phyloP scores from a whole-genome alignment of 2,329 filamentous ascomycete genomes.

The Xylariaceae sp. region DNA sequence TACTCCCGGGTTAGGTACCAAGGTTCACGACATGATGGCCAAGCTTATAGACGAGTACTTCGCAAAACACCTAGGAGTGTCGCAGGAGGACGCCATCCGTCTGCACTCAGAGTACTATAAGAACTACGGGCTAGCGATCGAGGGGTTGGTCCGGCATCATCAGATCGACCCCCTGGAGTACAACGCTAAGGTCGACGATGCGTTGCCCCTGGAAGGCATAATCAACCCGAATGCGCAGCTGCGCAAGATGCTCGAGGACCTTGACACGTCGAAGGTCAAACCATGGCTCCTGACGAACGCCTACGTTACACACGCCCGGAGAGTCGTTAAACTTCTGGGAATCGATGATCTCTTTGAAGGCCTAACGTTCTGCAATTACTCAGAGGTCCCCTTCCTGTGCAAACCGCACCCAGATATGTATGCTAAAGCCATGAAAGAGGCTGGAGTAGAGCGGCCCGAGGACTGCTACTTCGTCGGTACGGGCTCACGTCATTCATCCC shows the following conservation, averaged over 20 bases:
- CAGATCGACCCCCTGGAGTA: conserved; percentile 95
- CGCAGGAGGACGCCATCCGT: conserved; percentile 77
- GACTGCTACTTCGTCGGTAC: conserved; percentile 93
- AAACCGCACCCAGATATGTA: conserved; percentile 88
- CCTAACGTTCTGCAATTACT: conserved; percentile 93
- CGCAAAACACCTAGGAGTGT: conserved; percentile 72
- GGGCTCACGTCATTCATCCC: conserved; percentile 39
- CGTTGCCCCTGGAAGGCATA: conserved; percentile 82
- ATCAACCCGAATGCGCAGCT: conserved; percentile 80
- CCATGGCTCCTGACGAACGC: conserved; percentile 97
- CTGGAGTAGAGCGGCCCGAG: conserved; percentile 68
- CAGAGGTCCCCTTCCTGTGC: conserved; percentile 73
- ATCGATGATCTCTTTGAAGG: conserved; percentile 93
- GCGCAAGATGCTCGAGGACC: conserved; percentile 76
- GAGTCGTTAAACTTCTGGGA: conserved; percentile 80
- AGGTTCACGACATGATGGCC: conserved; percentile 89
- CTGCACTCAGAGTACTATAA: conserved; percentile 93
- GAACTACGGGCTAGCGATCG: conserved; percentile 95
- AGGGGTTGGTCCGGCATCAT: conserved; percentile 91
- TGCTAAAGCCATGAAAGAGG: conserved; percentile 85
- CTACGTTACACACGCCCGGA: conserved; percentile 83
- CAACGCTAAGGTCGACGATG: conserved; percentile 93
- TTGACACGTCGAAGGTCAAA: conserved; percentile 83
- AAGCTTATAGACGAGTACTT: conserved; percentile 74
- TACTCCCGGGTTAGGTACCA: conserved; percentile 58